Conservation (phyloP, 345 rosid genomes). For the Lenwebbia sp. region DNA sequence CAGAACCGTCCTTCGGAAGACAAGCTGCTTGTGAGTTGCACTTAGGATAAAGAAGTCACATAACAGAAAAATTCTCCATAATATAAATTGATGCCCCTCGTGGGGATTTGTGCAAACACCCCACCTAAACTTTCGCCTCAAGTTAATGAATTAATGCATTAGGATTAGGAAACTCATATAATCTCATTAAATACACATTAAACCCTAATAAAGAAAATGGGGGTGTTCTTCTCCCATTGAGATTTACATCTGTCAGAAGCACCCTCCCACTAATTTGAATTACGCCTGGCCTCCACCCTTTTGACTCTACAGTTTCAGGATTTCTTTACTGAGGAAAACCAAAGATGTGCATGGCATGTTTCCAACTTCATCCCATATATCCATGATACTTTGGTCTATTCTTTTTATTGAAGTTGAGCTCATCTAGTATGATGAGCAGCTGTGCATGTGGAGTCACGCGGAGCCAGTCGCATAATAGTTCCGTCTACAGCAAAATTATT, state of each 20-base stretch:
- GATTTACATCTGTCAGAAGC: neutral
- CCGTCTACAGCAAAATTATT: neutral
- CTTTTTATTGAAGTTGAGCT: neutral
- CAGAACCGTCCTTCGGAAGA: neutral
- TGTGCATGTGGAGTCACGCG: conserved; percentile 22
- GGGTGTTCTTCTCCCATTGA: neutral
- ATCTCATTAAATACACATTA: neutral
- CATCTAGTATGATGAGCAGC: neutral
- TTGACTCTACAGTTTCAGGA: neutral
- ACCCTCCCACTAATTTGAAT: neutral
- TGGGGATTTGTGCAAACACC: conserved; percentile 10
- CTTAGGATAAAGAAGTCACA: neutral
- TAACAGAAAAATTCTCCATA: neutral
- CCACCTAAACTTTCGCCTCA: conserved; percentile 29
- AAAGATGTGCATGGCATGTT: neutral
- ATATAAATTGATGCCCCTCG: neutral
- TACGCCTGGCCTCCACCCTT: neutral
- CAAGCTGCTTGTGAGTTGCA: neutral
- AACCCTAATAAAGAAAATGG: neutral
- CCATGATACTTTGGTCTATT: neutral
- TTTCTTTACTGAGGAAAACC: neutral
- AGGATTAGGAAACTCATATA: neutral
- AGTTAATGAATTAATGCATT: conserved; percentile 2
- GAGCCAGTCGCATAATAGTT: conserved; percentile 1
- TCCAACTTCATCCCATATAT: neutral